Percentiles rank a stretch among this genome's conserved stretches.
Evolutionary conservation across 805 yeast genomes (phyloP).

Genomic region (Brettanomyces custersianus): DNA sequence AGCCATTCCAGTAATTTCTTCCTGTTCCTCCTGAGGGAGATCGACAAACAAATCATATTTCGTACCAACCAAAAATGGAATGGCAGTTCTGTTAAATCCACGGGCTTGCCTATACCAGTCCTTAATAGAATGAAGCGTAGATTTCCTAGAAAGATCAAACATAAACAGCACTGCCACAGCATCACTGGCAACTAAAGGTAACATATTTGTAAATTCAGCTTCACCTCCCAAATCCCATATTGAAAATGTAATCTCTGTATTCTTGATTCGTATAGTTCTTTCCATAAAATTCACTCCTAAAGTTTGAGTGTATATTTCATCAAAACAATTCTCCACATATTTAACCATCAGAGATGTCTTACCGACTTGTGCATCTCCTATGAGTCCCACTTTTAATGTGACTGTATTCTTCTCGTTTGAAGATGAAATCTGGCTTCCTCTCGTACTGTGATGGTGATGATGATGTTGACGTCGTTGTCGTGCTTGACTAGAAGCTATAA

Average conservation of each 20-base stretch:
- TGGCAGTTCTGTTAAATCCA: slow-evolving; percentile 82
- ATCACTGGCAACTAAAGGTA: slow-evolving; percentile 84
- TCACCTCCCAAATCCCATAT: slow-evolving; percentile 98
- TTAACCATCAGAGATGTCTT: slow-evolving; percentile 95
- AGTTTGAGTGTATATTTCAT: slow-evolving; percentile 88
- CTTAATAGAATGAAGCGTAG: slow-evolving; percentile 78
- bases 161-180: slow-evolving; percentile 86
- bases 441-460: slow-evolving; percentile 3
- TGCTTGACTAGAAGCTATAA: no score
- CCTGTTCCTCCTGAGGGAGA: slow-evolving; percentile 70
- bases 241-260: slow-evolving; percentile 82
- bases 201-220: slow-evolving; percentile 88
- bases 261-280: slow-evolving; percentile 71
- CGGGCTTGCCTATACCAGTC: slow-evolving; percentile 94
- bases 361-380: slow-evolving; percentile 95
- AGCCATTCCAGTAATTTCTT: slow-evolving; percentile 74
- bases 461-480: slow-evolving; percentile 6
- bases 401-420: slow-evolving; percentile 33
- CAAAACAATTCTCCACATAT: slow-evolving; percentile 91
- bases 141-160: slow-evolving; percentile 82
- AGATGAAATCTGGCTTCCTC: not conserved
- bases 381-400: slow-evolving; percentile 78
- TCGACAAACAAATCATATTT: slow-evolving; percentile 84
- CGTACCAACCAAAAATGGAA: slow-evolving; percentile 88
- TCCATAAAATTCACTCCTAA: slow-evolving; percentile 95